A percentile compares a stretch with the other conserved stretches of the same genome.
Evolutionary conservation across 1,284 basidiomycete species (phyloP).

Genomic region (Peniophora sp.): DNA sequence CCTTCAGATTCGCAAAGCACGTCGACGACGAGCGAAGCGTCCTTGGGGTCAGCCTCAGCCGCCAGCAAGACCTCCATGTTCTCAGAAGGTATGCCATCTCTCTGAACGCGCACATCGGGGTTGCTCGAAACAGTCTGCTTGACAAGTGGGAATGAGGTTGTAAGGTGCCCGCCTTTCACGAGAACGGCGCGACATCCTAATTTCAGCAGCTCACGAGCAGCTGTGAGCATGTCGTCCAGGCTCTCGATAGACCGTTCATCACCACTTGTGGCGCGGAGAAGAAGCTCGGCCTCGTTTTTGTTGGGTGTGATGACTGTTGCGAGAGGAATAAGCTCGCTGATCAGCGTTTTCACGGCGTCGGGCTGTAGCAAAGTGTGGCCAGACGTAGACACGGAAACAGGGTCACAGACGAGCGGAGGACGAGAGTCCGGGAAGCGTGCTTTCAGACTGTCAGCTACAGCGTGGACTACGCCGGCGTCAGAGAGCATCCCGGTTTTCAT

Average conservation of each 20-base stretch:
- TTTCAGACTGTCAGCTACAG: slow-evolving; percentile 38
- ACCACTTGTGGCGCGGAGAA: slow-evolving; percentile 21
- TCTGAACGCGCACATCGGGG: slow-evolving; percentile 27
- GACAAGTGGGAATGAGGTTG: slow-evolving; percentile 38
- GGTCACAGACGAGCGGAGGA: slow-evolving; percentile 72
- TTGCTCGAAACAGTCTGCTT: slow-evolving; percentile 17
- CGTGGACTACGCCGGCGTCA: slow-evolving; percentile 39
- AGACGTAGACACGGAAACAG: slow-evolving; percentile 91
- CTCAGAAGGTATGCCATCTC: slow-evolving; percentile 36
- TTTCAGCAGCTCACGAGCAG: slow-evolving; percentile 44
- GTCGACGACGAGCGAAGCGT: slow-evolving; percentile 61
- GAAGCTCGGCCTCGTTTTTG: slow-evolving; percentile 71
- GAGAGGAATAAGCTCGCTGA: slow-evolving; percentile 63
- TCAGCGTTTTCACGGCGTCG: slow-evolving; percentile 58
- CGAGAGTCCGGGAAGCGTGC: slow-evolving; percentile 21
- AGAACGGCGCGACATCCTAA: slow-evolving; percentile 59
- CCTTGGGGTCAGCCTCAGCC: slow-evolving; percentile 14
- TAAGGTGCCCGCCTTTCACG: slow-evolving; percentile 85
- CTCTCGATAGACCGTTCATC: slow-evolving; percentile 29
- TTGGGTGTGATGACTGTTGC: slow-evolving; percentile 83
- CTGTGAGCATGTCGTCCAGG: slow-evolving; percentile 58
- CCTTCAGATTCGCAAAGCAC: slow-evolving; percentile 46
- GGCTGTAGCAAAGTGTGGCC: slow-evolving; percentile 74
- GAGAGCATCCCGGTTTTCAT: slow-evolving; percentile 91
- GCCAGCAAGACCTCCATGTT: slow-evolving; percentile 55